Percentiles rank a stretch among this genome's conserved stretches.
These are phyloP conservation scores for Geosmithia morbida DNA, from an alignment of 2,329 filamentous ascomycete genomes.

Conservation along the genomic window DNA sequence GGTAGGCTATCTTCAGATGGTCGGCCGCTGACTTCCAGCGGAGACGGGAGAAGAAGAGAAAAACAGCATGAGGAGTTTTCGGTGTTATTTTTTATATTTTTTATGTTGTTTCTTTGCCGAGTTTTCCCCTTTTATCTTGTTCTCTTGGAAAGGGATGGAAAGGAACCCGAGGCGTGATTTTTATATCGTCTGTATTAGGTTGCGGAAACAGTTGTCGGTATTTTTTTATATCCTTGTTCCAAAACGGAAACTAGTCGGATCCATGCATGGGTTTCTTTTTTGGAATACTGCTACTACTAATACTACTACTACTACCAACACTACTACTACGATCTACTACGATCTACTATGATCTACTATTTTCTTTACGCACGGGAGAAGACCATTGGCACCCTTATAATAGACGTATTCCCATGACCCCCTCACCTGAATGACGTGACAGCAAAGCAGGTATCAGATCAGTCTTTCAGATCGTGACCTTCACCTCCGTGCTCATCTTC, in stretches of 20 bases:
- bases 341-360: too few species aligned
- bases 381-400: too few species aligned
- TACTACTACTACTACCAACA: too few species aligned
- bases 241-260: too few species aligned
- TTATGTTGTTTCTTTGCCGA: background rate
- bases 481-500: slow-evolving; percentile 40
- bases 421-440: too few species aligned
- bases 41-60: background rate
- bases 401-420: too few species aligned
- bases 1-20: too few species aligned
- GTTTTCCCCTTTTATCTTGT: background rate
- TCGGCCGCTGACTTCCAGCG: background rate
- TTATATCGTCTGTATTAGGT: background rate
- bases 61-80: background rate
- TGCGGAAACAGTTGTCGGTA: background rate
- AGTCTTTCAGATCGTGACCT: slow-evolving; percentile 33
- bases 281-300: too few species aligned
- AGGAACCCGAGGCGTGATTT: background rate
- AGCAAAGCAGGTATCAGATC: too few species aligned
- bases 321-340: too few species aligned
- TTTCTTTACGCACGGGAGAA: too few species aligned
- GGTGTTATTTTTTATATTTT: background rate
- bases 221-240: background rate
- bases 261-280: too few species aligned
- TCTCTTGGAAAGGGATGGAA: background rate